Base-by-base conservation (phyloP, 1,139 yeast genomes). In the Candida sanyaensis region DNA sequence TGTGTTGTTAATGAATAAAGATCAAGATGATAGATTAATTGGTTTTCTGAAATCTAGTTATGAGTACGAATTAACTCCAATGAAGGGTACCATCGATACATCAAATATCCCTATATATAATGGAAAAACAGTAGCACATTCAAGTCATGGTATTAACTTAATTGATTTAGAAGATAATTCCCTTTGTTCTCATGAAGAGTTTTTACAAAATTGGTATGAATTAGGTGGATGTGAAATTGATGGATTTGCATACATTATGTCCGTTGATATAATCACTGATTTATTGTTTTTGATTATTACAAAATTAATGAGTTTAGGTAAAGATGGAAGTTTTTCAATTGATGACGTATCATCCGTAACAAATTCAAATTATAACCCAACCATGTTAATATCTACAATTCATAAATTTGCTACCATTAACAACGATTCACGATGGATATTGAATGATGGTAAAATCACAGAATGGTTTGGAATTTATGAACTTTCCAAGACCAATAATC, bases 401-500 rank as follows among this genome's bases (percentile, higher is more conserved):
- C 64, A 68, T 43, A 78, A 75, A 55, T 84, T 83, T 61, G 67
- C 78, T 4, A 46, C 52, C 4, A 46, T 33, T 10, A 43, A 47
- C 2, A 43, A 42, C 13, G 55, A 45, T 2, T 49, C 46, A 3
- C 56, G 50, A 6, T 75, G 68, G 61, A 53, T 55, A 36, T 54
- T 84, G 29, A 69, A 81, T 51, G 67, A 70, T 50, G 55, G 55
- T 2, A 64, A 61, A 36, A 71, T 84, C 2, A 74, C 85, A 1
- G 61, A 62, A 44, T 86, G 89, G 86, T 80, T 77, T 59, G 95
- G 92, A 1, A 62, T 79, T 2, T 71, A 75, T 47, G 71, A 84
- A 0, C 68, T 88, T 31, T 44, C 68, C 60, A 54, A 65, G 58
- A 50, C 66, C 59, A 54, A 75, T 69, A 11, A 50, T 32, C 52